Percentiles rank a stretch among this genome's conserved stretches.
These are phyloP conservation scores for Leishmania guyanensis DNA, from an alignment of 208 protist species.

Conservation along the genomic window DNA sequence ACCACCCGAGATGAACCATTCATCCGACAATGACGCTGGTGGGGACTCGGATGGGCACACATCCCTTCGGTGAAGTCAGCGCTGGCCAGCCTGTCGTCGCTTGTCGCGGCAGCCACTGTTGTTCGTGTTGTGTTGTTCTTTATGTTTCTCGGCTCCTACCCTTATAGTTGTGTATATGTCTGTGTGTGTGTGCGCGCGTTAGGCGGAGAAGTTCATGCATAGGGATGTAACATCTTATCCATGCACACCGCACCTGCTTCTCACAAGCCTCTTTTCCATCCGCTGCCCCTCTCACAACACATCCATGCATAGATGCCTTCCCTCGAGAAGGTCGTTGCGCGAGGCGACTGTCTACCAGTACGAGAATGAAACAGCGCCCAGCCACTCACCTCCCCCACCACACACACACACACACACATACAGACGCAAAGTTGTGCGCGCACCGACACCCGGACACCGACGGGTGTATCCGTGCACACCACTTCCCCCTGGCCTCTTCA, in stretches of 20 bases:
- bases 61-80: not conserved
- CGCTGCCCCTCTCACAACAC: not conserved
- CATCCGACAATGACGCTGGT: not conserved
- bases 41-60: not conserved
- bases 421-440: not conserved
- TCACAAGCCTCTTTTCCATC: not conserved
- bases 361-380: not conserved
- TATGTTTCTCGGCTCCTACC: not conserved
- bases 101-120: not conserved
- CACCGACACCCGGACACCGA: not conserved
- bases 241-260: too few relatives aligned
- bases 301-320: not conserved
- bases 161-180: not conserved
- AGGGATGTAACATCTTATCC: too few relatives aligned
- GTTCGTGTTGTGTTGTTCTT: not conserved
- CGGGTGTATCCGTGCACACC: not conserved
- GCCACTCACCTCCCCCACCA: too few relatives aligned
- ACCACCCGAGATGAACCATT: not conserved
- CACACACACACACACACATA: not conserved
- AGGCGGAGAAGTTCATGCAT: too few relatives aligned
- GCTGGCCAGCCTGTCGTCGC: not conserved
- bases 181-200: not conserved
- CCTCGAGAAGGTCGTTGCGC: not conserved
- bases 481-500: not conserved
- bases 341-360: not conserved